Conservation (phyloP, 2,329 filamentous ascomycete species). For the Cladosporium sp. region DNA sequence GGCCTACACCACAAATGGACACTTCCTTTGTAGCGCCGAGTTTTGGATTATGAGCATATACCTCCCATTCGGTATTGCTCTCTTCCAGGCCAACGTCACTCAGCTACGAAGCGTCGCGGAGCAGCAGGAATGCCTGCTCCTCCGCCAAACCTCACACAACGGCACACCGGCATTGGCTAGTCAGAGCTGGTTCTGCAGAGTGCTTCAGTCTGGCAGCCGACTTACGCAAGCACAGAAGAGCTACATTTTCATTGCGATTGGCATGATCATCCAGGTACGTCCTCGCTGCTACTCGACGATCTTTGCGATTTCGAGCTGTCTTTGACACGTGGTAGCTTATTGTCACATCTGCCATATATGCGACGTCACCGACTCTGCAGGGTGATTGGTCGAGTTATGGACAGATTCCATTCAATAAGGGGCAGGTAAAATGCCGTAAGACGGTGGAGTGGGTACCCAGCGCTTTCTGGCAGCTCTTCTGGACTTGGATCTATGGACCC, state of each 20-base stretch:
- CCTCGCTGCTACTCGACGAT: background rate
- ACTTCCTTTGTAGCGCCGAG: slow-evolving; percentile 47
- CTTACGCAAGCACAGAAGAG: slow-evolving; percentile 40
- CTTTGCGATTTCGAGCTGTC: background rate
- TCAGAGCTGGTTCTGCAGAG: slow-evolving; percentile 49
- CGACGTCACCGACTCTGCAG: slow-evolving; percentile 17
- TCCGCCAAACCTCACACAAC: slow-evolving; percentile 12
- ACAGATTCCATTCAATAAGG: slow-evolving; percentile 17
- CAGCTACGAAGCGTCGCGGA: slow-evolving; percentile 44
- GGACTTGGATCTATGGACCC: slow-evolving; percentile 57
- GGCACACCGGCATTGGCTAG: slow-evolving; percentile 19
- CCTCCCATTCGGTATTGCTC: slow-evolving; percentile 57
- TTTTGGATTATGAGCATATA: slow-evolving; percentile 64
- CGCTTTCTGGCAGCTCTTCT: slow-evolving; percentile 58
- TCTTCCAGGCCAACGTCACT: slow-evolving; percentile 60
- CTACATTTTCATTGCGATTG: slow-evolving; percentile 46
- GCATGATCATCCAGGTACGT: slow-evolving; percentile 52
- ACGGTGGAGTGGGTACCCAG: slow-evolving; percentile 58
- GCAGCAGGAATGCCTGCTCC: slow-evolving; percentile 17
- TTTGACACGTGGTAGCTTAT: slow-evolving; percentile 14
- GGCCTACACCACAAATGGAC: slow-evolving; percentile 33
- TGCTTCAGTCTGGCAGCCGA: too few relatives aligned
- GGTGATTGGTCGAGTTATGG: slow-evolving; percentile 23
- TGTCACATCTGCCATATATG: slow-evolving; percentile 18
- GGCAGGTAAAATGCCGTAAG: slow-evolving; percentile 20